A percentile compares a stretch with the other conserved stretches of the same genome.
Evolutionary conservation across 495 filamentous ascomycete species (phyloP).

Genomic region (Eremomyces bilateralis): DNA sequence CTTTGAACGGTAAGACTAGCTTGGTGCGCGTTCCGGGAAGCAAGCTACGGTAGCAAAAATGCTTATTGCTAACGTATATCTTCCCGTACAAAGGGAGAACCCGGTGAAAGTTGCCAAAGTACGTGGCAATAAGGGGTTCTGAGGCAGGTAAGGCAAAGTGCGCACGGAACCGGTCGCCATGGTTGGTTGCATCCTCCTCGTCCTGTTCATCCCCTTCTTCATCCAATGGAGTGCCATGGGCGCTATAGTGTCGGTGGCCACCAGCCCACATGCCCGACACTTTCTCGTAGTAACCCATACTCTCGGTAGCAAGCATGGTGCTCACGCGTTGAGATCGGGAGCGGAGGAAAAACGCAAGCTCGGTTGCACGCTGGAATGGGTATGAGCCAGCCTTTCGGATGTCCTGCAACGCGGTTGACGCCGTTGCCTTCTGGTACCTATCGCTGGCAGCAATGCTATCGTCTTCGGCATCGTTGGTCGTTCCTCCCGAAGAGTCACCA

Average conservation of each 20-base stretch:
- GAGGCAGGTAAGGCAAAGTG: conserved; percentile 74
- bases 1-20: conserved; percentile 63
- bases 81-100: conserved; percentile 90
- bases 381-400: conserved; percentile 54
- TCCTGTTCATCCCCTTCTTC: conserved; percentile 39
- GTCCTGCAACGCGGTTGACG: conserved; percentile 40
- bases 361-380: conserved; percentile 68
- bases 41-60: conserved; percentile 84
- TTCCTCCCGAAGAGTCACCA: too few species aligned
- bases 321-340: conserved; percentile 62
- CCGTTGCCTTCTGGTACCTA: conserved; percentile 15
- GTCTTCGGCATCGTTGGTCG: conserved; percentile 2
- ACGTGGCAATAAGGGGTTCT: conserved; percentile 77
- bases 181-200: conserved; percentile 36
- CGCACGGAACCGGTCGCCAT: conserved; percentile 57
- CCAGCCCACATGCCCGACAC: conserved; percentile 96
- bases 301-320: conserved; percentile 67
- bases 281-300: conserved; percentile 94
- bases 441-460: too few species aligned
- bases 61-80: conserved; percentile 79
- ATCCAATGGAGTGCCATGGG: conserved; percentile 45
- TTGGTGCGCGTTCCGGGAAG: conserved; percentile 82
- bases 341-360: conserved; percentile 65
- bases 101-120: conserved; percentile 70
- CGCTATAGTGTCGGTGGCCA: conserved; percentile 69